These are phyloP conservation scores for Cytospora schulzeri DNA, from an alignment of 2,329 filamentous ascomycete genomes.

Conservation along the genomic window DNA sequence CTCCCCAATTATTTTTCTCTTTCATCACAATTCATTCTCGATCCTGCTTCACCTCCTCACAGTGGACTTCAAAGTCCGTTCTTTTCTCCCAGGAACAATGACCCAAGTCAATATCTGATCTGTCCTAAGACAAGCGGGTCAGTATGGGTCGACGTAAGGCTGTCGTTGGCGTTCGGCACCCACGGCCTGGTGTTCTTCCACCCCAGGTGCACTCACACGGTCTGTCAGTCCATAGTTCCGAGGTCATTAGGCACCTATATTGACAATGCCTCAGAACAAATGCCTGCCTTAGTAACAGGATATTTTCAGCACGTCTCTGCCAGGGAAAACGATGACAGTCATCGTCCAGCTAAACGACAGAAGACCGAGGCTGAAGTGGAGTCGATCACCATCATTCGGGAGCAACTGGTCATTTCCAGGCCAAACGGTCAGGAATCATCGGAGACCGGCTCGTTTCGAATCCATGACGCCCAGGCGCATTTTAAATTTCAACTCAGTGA, in stretches of 20 bases:
- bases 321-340: background rate
- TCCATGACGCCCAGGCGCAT: slow-evolving; percentile 3
- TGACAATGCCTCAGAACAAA: slow-evolving; percentile 12
- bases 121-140: background rate
- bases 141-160: slow-evolving; percentile 19
- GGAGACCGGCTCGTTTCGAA: background rate
- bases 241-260: background rate
- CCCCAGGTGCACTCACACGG: slow-evolving; percentile 9
- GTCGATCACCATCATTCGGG: slow-evolving; percentile 28
- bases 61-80: background rate
- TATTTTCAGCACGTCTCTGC: slow-evolving; percentile 10
- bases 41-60: background rate
- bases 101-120: background rate
- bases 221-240: background rate
- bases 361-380: slow-evolving; percentile 11
- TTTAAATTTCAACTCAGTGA: slow-evolving; percentile 19
- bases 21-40: background rate
- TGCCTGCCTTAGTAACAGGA: slow-evolving; percentile 10
- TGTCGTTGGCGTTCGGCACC: slow-evolving; percentile 2
- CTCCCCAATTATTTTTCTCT: background rate
- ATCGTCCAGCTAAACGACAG: slow-evolving; percentile 29
- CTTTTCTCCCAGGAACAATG: background rate
- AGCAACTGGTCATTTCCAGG: slow-evolving; percentile 19
- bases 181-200: background rate
- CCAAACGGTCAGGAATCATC: background rate